Evolutionary conservation across 306 rosid species (phyloP).

Genomic region (Quercus wislizeni): DNA sequence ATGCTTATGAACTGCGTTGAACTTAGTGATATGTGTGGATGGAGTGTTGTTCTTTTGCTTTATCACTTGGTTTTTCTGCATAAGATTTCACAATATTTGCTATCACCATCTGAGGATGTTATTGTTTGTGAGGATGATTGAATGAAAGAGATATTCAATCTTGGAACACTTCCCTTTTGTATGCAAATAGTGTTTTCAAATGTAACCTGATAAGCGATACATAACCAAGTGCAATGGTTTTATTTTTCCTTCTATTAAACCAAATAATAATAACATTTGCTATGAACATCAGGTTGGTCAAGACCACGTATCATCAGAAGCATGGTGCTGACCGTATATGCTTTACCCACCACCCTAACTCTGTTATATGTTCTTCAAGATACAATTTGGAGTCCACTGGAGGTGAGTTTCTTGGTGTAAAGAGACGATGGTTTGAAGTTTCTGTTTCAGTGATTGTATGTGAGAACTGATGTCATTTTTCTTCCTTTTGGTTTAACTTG

Average conservation of each 20-base stretch:
- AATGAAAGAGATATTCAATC: background rate
- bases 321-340: conserved; percentile 89
- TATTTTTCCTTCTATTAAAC: background rate
- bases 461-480: conserved; percentile 15
- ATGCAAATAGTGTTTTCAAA: background rate
- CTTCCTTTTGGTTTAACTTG: conserved; percentile 19
- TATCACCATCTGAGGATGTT: background rate
- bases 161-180: background rate
- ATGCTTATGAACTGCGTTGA: background rate
- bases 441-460: background rate
- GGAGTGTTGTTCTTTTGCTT: background rate
- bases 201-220: background rate
- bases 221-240: background rate
- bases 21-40: background rate
- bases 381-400: conserved; percentile 78
- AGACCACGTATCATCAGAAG: conserved; percentile 92
- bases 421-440: conserved; percentile 9
- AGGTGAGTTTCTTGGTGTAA: conserved; percentile 43
- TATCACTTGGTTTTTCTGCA: too few species aligned
- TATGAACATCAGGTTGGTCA: conserved; percentile 63
- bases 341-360: conserved; percentile 93
- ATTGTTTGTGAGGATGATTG: background rate
- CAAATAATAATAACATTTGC: conserved; percentile 1
- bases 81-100: background rate
- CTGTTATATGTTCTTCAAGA: conserved; percentile 90